Evolutionary conservation across 108 stramenopile species (phyloP).

Genomic region (Cyclotella cryptica): DNA sequence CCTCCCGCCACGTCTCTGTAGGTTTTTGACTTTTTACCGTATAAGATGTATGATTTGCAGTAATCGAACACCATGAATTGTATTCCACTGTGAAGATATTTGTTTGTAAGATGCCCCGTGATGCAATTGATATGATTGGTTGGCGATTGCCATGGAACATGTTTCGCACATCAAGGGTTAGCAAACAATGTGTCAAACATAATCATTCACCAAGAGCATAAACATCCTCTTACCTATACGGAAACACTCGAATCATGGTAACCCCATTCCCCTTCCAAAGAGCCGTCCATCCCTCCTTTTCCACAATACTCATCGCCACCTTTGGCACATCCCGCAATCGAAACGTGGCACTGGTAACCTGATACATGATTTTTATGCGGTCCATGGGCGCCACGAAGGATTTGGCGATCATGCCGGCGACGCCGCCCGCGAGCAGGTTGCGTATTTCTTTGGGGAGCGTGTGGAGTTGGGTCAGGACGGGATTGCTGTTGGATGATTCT

Average conservation of each 20-base stretch:
- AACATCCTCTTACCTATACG: slow-evolving; percentile 65
- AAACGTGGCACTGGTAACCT: slow-evolving; percentile 78
- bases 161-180: too few relatives aligned
- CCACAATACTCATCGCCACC: slow-evolving; percentile 68
- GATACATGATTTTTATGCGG: slow-evolving; percentile 91
- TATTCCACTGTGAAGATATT: slow-evolving; percentile 60
- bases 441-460: slow-evolving; percentile 78
- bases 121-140: too few relatives aligned
- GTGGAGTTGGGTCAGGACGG: background rate
- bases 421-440: slow-evolving; percentile 77
- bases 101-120: too few relatives aligned
- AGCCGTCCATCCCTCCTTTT: slow-evolving; percentile 83
- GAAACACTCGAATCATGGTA: slow-evolving; percentile 96
- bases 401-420: slow-evolving; percentile 91
- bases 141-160: too few relatives aligned
- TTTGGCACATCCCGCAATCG: slow-evolving; percentile 70
- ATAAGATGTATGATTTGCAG: slow-evolving; percentile 72
- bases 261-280: slow-evolving; percentile 97
- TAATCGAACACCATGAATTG: slow-evolving; percentile 98
- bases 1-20: background rate
- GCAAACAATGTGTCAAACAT: too few relatives aligned
- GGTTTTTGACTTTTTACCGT: slow-evolving; percentile 16
- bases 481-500: background rate
- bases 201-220: too few relatives aligned
- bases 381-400: slow-evolving; percentile 90